Conservation (phyloP, 805 yeast species). For the Kazachstania kunashirensis region DNA sequence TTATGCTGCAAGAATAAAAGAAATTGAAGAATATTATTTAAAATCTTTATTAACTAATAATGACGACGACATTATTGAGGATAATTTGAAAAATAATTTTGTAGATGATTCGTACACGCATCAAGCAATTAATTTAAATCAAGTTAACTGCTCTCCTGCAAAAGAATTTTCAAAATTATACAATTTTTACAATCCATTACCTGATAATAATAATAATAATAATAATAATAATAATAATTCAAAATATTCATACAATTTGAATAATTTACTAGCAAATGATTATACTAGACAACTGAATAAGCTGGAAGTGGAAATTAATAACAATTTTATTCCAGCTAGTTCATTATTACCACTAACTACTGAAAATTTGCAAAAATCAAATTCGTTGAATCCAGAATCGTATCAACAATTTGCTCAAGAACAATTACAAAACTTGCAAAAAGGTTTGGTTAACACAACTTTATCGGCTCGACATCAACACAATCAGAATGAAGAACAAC, state of each 20-base stretch:
- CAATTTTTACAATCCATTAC: neutral
- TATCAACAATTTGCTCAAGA: slow-evolving; percentile 1
- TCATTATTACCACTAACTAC: slow-evolving; percentile 23
- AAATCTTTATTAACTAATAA: slow-evolving; percentile 24
- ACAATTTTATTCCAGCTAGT: slow-evolving; percentile 15
- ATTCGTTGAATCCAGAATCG: slow-evolving; percentile 1
- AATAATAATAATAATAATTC: neutral
- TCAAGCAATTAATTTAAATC: neutral
- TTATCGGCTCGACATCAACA: neutral
- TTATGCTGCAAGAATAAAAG: slow-evolving; percentile 20
- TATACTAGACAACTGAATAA: neutral
- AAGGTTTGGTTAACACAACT: neutral
- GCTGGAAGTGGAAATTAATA: slow-evolving; percentile 25
- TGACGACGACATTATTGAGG: neutral
- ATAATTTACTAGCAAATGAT: too few species aligned
- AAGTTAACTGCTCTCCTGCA: slow-evolving; percentile 1
- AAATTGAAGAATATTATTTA: slow-evolving; percentile 28
- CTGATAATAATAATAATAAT: neutral
- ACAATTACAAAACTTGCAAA: neutral
- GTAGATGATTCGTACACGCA: too few species aligned
- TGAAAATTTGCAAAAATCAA: slow-evolving; percentile 22
- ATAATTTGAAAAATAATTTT: neutral
- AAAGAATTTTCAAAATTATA: neutral
- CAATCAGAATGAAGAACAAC: slow-evolving; percentile 2
- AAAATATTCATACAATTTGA: too few species aligned